These are phyloP conservation scores for Gaertneriomyces semiglobifer DNA, from an alignment of 192 early-diverging fungal species.

Conservation along the genomic window DNA sequence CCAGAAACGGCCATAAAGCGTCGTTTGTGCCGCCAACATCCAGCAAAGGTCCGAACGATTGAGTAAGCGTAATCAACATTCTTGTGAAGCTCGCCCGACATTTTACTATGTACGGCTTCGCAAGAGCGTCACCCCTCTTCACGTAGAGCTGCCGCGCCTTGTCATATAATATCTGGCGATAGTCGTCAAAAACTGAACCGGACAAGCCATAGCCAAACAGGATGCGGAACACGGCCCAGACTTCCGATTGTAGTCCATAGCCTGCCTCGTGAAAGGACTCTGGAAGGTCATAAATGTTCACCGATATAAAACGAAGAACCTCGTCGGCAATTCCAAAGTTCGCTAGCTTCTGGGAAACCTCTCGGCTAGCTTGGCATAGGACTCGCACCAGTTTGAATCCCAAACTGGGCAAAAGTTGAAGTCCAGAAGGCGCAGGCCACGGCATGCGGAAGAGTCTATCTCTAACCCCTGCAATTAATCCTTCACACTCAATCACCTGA, in stretches of 20 bases:
- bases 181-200: slow-evolving; percentile 25
- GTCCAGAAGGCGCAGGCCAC: background rate
- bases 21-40: slow-evolving; percentile 32
- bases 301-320: slow-evolving; percentile 8
- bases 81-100: background rate
- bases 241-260: slow-evolving; percentile 11
- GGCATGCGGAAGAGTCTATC: slow-evolving; percentile 1
- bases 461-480: slow-evolving; percentile 41
- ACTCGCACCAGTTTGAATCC: slow-evolving; percentile 12
- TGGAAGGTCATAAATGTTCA: background rate
- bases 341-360: slow-evolving; percentile 22
- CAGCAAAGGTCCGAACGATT: slow-evolving; percentile 20
- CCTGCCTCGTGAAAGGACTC: background rate
- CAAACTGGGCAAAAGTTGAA: no score
- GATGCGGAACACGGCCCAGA: slow-evolving; percentile 12
- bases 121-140: background rate
- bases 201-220: slow-evolving; percentile 27
- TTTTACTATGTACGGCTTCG: background rate
- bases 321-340: slow-evolving; percentile 17
- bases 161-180: slow-evolving; percentile 17
- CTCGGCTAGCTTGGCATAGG: slow-evolving; percentile 28
- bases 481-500: slow-evolving; percentile 46
- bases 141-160: background rate
- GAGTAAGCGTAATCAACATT: slow-evolving; percentile 18
- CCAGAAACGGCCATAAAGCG: slow-evolving; percentile 26